Percentiles rank a stretch among this genome's conserved stretches.
phyloP scores from a whole-genome alignment of 441 rosid species.

The Populus tomentosa region DNA sequence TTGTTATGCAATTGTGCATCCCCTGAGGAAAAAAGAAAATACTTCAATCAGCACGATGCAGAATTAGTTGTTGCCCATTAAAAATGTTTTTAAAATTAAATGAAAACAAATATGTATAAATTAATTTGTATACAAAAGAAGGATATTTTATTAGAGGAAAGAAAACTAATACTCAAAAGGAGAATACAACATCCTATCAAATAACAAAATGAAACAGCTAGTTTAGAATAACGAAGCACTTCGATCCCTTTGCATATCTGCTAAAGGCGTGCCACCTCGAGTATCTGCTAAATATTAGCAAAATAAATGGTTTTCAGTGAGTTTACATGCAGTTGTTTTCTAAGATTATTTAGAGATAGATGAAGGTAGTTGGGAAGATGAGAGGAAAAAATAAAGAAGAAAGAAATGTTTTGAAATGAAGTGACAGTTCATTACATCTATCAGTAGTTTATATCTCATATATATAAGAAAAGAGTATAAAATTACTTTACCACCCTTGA shows the following conservation, averaged over 20 bases:
- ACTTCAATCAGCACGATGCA: slow-evolving; percentile 14
- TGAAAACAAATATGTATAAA: not conserved
- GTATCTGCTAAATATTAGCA: not conserved
- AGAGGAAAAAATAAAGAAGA: too few relatives aligned
- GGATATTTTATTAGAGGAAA: not conserved
- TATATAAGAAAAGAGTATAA: too few relatives aligned
- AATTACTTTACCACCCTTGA: too few relatives aligned
- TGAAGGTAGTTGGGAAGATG: too few relatives aligned
- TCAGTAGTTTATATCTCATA: too few relatives aligned
- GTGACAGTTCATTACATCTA: too few relatives aligned
- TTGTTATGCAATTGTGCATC: slow-evolving; percentile 75
- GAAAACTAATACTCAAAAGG: not conserved
- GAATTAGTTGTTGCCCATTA: slow-evolving; percentile 1
- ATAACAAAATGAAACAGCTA: not conserved
- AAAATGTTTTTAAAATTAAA: slow-evolving; percentile 3
- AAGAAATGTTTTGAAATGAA: too few relatives aligned
- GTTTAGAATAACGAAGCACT: not conserved
- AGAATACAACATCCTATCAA: not conserved
- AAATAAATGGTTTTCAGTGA: not conserved
- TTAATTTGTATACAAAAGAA: not conserved
- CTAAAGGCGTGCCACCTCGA: not conserved
- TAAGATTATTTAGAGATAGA: too few relatives aligned
- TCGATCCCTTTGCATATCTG: not conserved
- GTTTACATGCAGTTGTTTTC: not conserved
- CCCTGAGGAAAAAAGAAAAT: slow-evolving; percentile 55